Conservation (phyloP, 306 rosid genomes). For the Begonia fuchsioides region DNA sequence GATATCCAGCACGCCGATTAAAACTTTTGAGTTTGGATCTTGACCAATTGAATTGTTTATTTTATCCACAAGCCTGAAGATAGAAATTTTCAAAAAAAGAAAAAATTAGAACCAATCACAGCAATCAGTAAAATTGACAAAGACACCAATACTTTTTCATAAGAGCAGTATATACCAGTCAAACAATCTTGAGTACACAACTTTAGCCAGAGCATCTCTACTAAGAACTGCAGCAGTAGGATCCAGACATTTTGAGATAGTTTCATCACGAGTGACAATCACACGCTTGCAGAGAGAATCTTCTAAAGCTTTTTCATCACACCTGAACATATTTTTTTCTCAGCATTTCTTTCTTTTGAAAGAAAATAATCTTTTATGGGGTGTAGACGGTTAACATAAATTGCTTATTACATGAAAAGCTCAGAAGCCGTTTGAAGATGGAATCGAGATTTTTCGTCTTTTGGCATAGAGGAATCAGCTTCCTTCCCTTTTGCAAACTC, state of each 20-base stretch:
- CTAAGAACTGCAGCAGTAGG: conserved; percentile 84
- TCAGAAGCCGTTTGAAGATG: conserved; percentile 82
- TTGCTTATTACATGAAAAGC: conserved; percentile 82
- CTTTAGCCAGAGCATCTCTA: conserved; percentile 95
- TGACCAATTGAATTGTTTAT: conserved; percentile 91
- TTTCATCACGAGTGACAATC: conserved; percentile 94
- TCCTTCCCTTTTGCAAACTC: conserved; percentile 91
- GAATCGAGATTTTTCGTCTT: conserved; percentile 77
- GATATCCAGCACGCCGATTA: conserved; percentile 96
- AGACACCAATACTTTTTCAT: conserved; percentile 10
- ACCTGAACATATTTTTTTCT: conserved; percentile 37
- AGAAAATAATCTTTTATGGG: conserved; percentile 12
- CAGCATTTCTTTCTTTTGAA: conserved; percentile 9
- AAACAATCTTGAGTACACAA: conserved; percentile 81
- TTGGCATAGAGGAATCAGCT: conserved; percentile 75
- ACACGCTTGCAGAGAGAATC: conserved; percentile 99
- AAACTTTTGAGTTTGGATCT: conserved; percentile 70
- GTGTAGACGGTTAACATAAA: conserved; percentile 11
- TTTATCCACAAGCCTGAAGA: conserved; percentile 83
- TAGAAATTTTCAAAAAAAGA: too few species aligned
- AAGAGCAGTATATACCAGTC: conserved; percentile 45
- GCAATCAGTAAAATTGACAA: conserved; percentile 6
- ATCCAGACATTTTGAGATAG: conserved; percentile 83
- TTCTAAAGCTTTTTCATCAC: conserved; percentile 89
- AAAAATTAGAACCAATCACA: conserved; percentile 10